Evolutionary conservation across 345 rosid genomes (phyloP).

Genomic region (Euphorbia tirucalli): DNA sequence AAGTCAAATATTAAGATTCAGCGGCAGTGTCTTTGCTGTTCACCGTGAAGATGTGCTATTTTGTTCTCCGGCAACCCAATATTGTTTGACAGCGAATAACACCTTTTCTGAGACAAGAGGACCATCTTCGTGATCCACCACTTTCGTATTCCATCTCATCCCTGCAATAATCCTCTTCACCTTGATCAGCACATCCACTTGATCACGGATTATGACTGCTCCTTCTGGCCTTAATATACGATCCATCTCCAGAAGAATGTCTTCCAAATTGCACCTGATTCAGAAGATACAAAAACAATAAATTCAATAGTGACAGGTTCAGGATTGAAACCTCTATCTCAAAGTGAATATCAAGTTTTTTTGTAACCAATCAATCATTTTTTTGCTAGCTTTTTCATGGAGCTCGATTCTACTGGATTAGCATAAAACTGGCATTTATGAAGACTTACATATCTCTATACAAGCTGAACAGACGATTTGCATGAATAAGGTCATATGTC

Average conservation of each 20-base stretch:
- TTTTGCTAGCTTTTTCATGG: not conserved
- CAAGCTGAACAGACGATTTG: conserved; percentile 34
- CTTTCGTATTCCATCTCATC: conserved; percentile 34
- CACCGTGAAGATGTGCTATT: conserved; percentile 21
- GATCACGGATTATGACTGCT: conserved; percentile 34
- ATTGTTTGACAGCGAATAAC: conserved; percentile 33
- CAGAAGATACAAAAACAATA: not conserved
- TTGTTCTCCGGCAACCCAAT: conserved; percentile 31
- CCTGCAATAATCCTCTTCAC: conserved; percentile 24
- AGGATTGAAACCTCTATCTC: not conserved
- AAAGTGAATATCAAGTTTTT: not conserved
- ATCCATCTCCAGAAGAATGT: conserved; percentile 36
- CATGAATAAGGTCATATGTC: conserved; percentile 36
- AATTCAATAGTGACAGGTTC: not conserved
- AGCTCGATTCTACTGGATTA: not conserved
- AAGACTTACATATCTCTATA: conserved; percentile 31
- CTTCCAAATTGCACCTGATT: conserved; percentile 29
- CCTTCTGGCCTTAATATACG: conserved; percentile 35
- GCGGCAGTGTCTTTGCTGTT: not conserved
- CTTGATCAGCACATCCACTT: conserved; percentile 20
- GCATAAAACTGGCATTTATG: not conserved
- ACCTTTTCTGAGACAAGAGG: conserved; percentile 28
- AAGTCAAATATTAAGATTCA: not conserved
- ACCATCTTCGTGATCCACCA: conserved; percentile 39
- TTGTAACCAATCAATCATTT: not conserved